phyloP scores from a whole-genome alignment of 495 filamentous ascomycete species.

The Hypoxylon trugodes region DNA sequence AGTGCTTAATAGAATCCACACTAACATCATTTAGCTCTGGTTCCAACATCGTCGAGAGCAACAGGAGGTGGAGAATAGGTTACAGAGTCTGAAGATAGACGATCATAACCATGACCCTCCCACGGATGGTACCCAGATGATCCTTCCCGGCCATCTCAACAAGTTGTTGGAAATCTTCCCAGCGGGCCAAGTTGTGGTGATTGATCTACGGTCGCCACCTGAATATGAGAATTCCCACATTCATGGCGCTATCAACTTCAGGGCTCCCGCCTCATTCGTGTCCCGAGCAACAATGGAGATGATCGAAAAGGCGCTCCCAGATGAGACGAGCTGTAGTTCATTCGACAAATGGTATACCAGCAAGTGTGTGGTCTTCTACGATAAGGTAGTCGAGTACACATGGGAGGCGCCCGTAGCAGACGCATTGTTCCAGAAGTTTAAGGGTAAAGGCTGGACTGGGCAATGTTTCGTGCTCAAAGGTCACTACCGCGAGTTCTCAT shows the following conservation, averaged over 20 bases:
- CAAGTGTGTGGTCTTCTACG: constrained; percentile 59
- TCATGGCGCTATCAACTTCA: constrained; percentile 56
- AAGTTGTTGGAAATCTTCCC: constrained; percentile 56
- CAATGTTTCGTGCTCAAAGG: constrained; percentile 59
- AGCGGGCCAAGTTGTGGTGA: constrained; percentile 52
- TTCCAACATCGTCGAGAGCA: constrained; percentile 56
- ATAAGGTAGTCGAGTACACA: constrained; percentile 52
- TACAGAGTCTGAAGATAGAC: constrained; percentile 48
- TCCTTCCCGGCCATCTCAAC: constrained; percentile 57
- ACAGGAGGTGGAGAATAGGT: constrained; percentile 47
- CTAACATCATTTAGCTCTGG: constrained; percentile 43
- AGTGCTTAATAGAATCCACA: background rate
- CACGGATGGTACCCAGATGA: constrained; percentile 49
- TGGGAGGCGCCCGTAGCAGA: constrained; percentile 58
- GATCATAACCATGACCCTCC: constrained; percentile 34
- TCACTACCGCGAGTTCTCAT: constrained; percentile 58
- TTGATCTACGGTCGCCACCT: constrained; percentile 52
- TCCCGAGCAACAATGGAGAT: constrained; percentile 54
- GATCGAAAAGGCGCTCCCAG: constrained; percentile 57
- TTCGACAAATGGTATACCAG: constrained; percentile 56
- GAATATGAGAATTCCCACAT: constrained; percentile 59
- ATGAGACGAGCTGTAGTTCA: constrained; percentile 52
- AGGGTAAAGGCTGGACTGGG: constrained; percentile 53
- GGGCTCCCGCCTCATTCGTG: constrained; percentile 54
- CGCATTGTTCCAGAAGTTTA: constrained; percentile 50